Evolutionary conservation across 495 filamentous ascomycete species (phyloP), one percentile per base, ranked within the genome.

Genomic region (Polyplosphaeria fusca): DNA sequence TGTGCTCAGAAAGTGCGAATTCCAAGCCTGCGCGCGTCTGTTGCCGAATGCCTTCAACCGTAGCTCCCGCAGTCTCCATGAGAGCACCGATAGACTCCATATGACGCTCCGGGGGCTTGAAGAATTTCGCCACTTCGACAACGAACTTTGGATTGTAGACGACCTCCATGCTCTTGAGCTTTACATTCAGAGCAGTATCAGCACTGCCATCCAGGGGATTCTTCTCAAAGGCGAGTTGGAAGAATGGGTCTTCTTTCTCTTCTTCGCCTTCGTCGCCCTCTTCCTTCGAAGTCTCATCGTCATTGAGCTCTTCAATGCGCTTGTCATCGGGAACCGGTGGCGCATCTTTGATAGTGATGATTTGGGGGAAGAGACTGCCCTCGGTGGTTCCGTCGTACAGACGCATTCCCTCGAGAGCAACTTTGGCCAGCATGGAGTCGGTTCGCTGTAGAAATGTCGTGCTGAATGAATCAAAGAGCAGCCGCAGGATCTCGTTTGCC

Each of bases 61-160:
- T 97, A 25, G 90, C 91, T 16, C 93, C 91, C 20, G 93, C 93
- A 18, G 88, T 88, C 67, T 98, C 93, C 79, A 98, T 83, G 42
- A 98, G 76, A 22, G 92, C 93, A 5, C 84, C 86, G 63, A 98
- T 95, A 19, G 92, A 96, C 70, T 98, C 93, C 93, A 97, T 96
- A 68, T 98, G 94, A 53, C 89, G 79, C 70, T 96, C 88, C 0
- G 93, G 94, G 3, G 93, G 93, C 50, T 91, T 86, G 76, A 98
- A 97, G 74, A 98, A 98, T 53, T 87, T 87, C 47, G 84, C 87
- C 25, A 96, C 83, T 41, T 90, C 90, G 20, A 95, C 83, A 2
- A 97, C 73, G 60, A 97, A 95, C 55, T 82, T 85, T 14, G 93
- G 93, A 66, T 98, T 98, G 74, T 95, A 97, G 40, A 97, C 87